phyloP scores from a whole-genome alignment of 208 protist species.

The Acanthamoeba royreba region DNA sequence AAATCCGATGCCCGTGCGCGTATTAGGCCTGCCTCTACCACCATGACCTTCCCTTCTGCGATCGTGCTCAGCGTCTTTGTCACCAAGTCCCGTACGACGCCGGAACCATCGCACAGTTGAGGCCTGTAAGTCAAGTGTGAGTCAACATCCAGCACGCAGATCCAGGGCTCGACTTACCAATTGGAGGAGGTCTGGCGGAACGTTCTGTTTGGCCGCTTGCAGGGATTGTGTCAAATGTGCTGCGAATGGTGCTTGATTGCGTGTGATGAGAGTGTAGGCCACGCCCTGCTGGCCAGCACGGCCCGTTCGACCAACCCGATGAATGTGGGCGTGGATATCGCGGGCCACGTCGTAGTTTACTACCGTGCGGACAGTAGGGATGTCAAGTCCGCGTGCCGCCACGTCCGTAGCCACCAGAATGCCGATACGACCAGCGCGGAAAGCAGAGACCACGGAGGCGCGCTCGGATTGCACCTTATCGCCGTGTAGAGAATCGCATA shows the following conservation, averaged over 20 bases:
- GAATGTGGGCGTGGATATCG: conserved; percentile 65
- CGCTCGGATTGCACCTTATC: conserved; percentile 72
- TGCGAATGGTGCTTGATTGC: neutral
- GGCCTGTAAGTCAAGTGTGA: too few relatives aligned
- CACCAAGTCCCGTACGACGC: neutral
- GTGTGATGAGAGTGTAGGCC: conserved; percentile 44
- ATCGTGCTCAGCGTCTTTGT: neutral
- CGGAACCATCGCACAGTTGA: neutral
- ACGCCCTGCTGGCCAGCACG: neutral
- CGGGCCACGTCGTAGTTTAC: conserved; percentile 69
- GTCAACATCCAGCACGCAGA: too few relatives aligned
- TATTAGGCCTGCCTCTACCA: neutral
- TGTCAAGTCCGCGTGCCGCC: conserved; percentile 70
- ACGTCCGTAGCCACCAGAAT: conserved; percentile 77
- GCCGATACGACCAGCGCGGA: conserved; percentile 43
- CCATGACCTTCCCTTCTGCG: neutral
- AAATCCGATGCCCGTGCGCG: neutral
- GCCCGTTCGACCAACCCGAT: conserved; percentile 13
- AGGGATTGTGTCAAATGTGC: neutral
- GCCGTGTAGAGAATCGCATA: conserved; percentile 59
- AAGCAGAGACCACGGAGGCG: conserved; percentile 39
- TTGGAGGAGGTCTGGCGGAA: neutral
- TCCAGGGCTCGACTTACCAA: too few relatives aligned
- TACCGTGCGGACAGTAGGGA: conserved; percentile 61
- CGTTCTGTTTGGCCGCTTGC: neutral